Evolutionary conservation across 768 basidiomycete species (phyloP), one percentile per base, ranked within the genome.

Genomic region (Ramaria sp.): DNA sequence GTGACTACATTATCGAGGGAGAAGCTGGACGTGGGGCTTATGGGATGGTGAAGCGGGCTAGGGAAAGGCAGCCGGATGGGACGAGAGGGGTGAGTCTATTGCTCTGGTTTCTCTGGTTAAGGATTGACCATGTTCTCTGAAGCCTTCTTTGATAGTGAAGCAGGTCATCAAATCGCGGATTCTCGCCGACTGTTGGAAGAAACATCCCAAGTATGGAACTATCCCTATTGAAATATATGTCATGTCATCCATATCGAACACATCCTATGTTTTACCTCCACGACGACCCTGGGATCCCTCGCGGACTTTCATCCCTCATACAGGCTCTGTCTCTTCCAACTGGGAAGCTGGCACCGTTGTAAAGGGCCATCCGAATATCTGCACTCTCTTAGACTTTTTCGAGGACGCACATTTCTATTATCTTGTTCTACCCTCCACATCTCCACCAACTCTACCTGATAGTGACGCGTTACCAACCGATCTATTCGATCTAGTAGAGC

Each of bases 111-210:
- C 48, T 50, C 39, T 38, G 39, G 42, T 61, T 48, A 59, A 56
- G n/a, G 22, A 48, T 50, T 36, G 36, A 12, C 9, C 52, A 55
- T 37, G 37, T 50, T 56, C 61, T 64, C 61, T 60, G 55, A 62
- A 93, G 91, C 85, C 92, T 3, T 82, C 87, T 36, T 71, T 96
- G 57, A 85, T 99, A 62, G 92, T 99, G 70, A 99, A 99, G 65
- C 94, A 96, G 69, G 85, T 98, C 63, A 94, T 98, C 74, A 98
- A 98, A 69, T 93, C 90, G 45, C 88, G 96, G 50, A 99, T 99
- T 57, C 78, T 99, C 50, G 95, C 95, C 28, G 95, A 99, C 71
- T 98, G 95, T 68, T 99, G 96, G 96, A 98, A 98, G 73, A 89
- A 88, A 64, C 95, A 99, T 66, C 87, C 88, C 41, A 81, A 85